A percentile compares a stretch with the other conserved stretches of the same genome.
phyloP scores from a whole-genome alignment of 345 rosid genomes.

The Erysimum cheiranthoides region DNA sequence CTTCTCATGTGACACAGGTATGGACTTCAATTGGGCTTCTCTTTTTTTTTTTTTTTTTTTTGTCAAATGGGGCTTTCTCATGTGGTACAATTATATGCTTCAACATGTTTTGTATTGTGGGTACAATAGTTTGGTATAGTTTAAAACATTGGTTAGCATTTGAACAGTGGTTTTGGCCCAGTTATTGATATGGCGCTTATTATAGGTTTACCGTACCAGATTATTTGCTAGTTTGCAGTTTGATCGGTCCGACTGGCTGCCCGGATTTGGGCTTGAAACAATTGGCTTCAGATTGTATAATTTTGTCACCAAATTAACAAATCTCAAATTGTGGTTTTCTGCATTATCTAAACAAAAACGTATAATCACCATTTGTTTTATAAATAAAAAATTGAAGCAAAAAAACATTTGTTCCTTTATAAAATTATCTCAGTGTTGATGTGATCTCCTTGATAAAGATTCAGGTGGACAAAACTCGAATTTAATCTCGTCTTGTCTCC shows the following conservation, averaged over 20 bases:
- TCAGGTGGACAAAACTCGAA: not conserved
- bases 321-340: too few relatives aligned
- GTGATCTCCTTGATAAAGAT: slow-evolving; percentile 4
- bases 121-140: not conserved
- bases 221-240: not conserved
- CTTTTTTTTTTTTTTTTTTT: too few relatives aligned
- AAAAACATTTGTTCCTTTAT: not conserved
- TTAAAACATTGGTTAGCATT: not conserved
- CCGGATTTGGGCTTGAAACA: not conserved
- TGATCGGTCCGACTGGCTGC: not conserved
- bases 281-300: too few relatives aligned
- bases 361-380: too few relatives aligned
- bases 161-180: not conserved
- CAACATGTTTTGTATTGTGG: too few relatives aligned
- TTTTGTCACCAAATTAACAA: too few relatives aligned
- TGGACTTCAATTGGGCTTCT: too few relatives aligned
- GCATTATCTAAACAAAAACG: too few relatives aligned
- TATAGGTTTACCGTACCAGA: not conserved
- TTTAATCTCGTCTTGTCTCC: not conserved
- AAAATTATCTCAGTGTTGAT: not conserved
- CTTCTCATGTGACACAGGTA: too few relatives aligned
- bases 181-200: not conserved
- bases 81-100: too few relatives aligned
- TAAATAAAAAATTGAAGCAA: not conserved
- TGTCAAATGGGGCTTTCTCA: too few relatives aligned